These are phyloP conservation scores for Paraconiothyrium sp. DNA, from an alignment of 2,329 filamentous ascomycete genomes.

Conservation along the genomic window DNA sequence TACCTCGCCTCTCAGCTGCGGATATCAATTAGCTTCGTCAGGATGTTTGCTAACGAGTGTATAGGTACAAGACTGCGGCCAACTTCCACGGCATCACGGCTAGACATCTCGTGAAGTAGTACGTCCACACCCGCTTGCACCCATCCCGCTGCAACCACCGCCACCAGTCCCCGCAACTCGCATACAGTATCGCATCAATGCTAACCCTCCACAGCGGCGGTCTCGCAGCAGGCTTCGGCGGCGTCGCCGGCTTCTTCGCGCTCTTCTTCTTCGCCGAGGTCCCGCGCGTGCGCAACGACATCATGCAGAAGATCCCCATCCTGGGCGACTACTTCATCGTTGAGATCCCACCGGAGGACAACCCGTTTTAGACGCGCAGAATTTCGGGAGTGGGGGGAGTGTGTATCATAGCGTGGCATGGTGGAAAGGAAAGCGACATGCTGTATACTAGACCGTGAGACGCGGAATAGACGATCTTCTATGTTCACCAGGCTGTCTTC, in stretches of 20 bases:
- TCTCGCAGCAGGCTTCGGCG: constrained; percentile 65
- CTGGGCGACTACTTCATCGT: constrained; percentile 66
- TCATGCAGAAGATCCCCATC: constrained; percentile 68
- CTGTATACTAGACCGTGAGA: constrained; percentile 39
- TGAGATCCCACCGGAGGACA: constrained; percentile 70
- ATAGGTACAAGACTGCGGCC: constrained; percentile 60
- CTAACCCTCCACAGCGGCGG: constrained; percentile 38
- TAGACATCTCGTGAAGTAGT: constrained; percentile 55
- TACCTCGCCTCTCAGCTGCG: background rate
- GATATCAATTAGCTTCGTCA: background rate
- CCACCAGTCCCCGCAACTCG: background rate
- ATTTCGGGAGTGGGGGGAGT: background rate
- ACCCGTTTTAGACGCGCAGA: constrained; percentile 58
- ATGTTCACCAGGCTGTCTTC: constrained; percentile 9
- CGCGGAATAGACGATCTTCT: constrained; percentile 44
- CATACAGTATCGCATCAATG: background rate
- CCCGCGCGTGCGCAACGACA: constrained; percentile 69
- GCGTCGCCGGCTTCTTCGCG: constrained; percentile 65
- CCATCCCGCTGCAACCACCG: background rate
- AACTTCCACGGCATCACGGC: constrained; percentile 62
- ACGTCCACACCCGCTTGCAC: constrained; percentile 41
- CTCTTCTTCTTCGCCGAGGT: constrained; percentile 73
- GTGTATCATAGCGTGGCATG: constrained; percentile 32
- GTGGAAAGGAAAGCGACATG: constrained; percentile 27
- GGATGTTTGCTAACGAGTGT: constrained; percentile 26